Evolutionary conservation across 169 alveolate species (phyloP).

Genomic region (Plasmodium relictum): DNA sequence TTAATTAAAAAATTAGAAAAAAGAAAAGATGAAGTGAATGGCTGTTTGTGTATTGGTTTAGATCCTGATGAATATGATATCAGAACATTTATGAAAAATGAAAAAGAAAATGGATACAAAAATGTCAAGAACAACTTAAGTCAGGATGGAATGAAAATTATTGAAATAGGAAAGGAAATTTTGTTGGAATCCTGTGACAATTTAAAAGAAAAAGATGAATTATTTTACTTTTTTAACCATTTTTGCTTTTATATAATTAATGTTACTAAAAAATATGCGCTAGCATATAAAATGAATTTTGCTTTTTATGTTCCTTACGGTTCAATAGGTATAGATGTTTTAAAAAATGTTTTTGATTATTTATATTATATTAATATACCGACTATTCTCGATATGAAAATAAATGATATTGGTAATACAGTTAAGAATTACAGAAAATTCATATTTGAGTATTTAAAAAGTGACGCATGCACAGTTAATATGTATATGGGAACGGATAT

Average conservation of each 20-base stretch:
- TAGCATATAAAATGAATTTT: constrained; percentile 84
- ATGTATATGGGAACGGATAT: constrained; percentile 84
- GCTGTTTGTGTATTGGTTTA: constrained; percentile 84
- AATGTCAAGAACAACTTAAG: constrained; percentile 48
- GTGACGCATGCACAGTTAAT: constrained; percentile 87
- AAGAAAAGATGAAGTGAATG: constrained; percentile 44
- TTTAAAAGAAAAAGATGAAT: constrained; percentile 35
- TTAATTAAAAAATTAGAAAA: constrained; percentile 52
- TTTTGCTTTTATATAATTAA: constrained; percentile 82
- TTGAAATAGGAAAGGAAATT: constrained; percentile 45
- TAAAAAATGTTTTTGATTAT: constrained; percentile 81
- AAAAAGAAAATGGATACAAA: constrained; percentile 69
- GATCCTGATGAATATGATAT: constrained; percentile 85
- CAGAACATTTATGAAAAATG: constrained; percentile 79
- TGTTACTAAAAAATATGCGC: constrained; percentile 79
- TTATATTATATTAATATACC: constrained; percentile 79
- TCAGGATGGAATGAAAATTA: constrained; percentile 26
- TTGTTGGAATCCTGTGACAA: constrained; percentile 4
- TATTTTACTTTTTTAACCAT: constrained; percentile 74
- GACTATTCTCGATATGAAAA: constrained; percentile 82
- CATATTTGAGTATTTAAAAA: constrained; percentile 81
- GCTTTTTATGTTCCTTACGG: constrained; percentile 86
- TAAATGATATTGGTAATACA: constrained; percentile 87
- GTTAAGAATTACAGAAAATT: constrained; percentile 85
- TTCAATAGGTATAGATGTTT: constrained; percentile 84